Conservation (phyloP, 305 asterid species). For the Rubia peregrina region DNA sequence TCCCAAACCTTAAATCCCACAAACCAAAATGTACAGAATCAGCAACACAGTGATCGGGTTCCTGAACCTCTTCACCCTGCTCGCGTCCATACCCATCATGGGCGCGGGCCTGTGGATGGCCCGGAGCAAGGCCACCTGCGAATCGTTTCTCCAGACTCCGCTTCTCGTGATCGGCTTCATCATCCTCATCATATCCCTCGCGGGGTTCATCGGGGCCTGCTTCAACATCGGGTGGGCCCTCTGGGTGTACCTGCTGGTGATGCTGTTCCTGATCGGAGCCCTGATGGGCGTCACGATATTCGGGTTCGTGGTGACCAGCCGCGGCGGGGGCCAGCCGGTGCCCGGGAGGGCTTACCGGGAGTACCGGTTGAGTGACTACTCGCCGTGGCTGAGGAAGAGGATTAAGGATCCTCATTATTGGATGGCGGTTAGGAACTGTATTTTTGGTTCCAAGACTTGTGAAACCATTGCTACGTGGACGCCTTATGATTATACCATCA, state of each 20-base stretch:
- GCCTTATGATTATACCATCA: slow-evolving; percentile 63
- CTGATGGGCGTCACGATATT: slow-evolving; percentile 67
- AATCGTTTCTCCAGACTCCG: slow-evolving; percentile 82
- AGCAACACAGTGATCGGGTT: slow-evolving; percentile 93
- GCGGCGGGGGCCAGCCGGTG: slow-evolving; percentile 55
- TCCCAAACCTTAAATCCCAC: slow-evolving; percentile 15
- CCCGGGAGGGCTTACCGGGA: slow-evolving; percentile 60
- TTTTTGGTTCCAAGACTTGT: slow-evolving; percentile 72
- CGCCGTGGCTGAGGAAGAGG: slow-evolving; percentile 74
- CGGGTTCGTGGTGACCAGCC: slow-evolving; percentile 76
- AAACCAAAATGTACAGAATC: slow-evolving; percentile 49
- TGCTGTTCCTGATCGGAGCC: slow-evolving; percentile 65
- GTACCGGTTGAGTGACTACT: slow-evolving; percentile 53
- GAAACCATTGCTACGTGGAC: slow-evolving; percentile 59
- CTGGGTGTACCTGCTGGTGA: slow-evolving; percentile 64
- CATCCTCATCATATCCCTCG: slow-evolving; percentile 58
- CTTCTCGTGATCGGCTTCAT: slow-evolving; percentile 68
- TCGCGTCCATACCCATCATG: slow-evolving; percentile 90
- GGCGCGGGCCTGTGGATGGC: slow-evolving; percentile 97
- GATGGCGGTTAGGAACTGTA: slow-evolving; percentile 56
- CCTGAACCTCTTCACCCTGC: slow-evolving; percentile 74
- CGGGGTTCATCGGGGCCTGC: slow-evolving; percentile 91
- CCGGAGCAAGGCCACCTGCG: slow-evolving; percentile 72
- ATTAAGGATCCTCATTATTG: slow-evolving; percentile 52
- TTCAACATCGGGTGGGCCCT: slow-evolving; percentile 89